Conservation (phyloP, 805 yeast species). For the Candida oleophila region DNA sequence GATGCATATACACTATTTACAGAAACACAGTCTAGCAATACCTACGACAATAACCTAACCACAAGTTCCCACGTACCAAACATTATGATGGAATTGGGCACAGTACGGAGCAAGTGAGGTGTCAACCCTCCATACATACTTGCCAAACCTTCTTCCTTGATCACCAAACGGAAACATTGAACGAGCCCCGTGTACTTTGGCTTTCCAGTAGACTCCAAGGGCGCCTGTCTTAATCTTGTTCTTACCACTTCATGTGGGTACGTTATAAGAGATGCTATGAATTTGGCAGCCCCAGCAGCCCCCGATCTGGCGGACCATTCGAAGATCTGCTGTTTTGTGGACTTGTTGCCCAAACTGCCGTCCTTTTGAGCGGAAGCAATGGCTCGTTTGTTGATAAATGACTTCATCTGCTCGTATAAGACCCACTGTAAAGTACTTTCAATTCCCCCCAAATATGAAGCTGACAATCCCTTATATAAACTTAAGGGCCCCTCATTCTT, state of each 20-base stretch:
- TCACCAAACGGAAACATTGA: slow-evolving; percentile 81
- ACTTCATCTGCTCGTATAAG: slow-evolving; percentile 90
- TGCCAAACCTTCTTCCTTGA: slow-evolving; percentile 87
- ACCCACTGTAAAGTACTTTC: slow-evolving; percentile 97
- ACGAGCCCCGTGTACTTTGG: slow-evolving; percentile 87
- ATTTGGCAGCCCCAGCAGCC: slow-evolving; percentile 95
- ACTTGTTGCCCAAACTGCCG: slow-evolving; percentile 37
- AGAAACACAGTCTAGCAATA: not conserved
- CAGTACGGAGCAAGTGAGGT: slow-evolving; percentile 94
- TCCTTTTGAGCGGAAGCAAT: slow-evolving; percentile 24
- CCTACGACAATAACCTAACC: slow-evolving; percentile 31
- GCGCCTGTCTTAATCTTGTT: slow-evolving; percentile 94
- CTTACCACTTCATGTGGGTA: slow-evolving; percentile 98
- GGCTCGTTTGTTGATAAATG: slow-evolving; percentile 55
- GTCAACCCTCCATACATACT: slow-evolving; percentile 98
- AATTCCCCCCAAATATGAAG: slow-evolving; percentile 88
- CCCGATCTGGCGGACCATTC: slow-evolving; percentile 98
- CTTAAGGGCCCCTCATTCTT: slow-evolving; percentile 77
- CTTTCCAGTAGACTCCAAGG: slow-evolving; percentile 65
- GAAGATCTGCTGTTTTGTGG: slow-evolving; percentile 58
- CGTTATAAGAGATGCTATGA: slow-evolving; percentile 86
- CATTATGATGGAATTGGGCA: slow-evolving; percentile 97
- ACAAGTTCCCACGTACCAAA: slow-evolving; percentile 96
- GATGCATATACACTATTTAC: slow-evolving; percentile 1
- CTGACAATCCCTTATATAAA: slow-evolving; percentile 86